Percentiles rank a stretch among this genome's conserved stretches.
These are phyloP conservation scores for Taiwanofungus camphoratus DNA, from an alignment of 1,284 basidiomycete species.

Conservation along the genomic window DNA sequence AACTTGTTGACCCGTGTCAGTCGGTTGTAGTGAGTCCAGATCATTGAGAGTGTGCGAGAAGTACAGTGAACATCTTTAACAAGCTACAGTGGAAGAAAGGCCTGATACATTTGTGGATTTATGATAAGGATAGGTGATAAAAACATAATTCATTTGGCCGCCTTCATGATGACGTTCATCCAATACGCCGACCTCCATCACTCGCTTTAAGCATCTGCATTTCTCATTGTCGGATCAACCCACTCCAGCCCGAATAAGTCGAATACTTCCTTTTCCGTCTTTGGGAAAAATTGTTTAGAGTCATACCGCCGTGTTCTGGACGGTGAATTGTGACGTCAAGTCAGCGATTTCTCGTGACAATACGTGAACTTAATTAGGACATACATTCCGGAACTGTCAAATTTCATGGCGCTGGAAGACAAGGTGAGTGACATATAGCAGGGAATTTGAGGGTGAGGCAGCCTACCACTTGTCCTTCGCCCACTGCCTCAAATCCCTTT, in stretches of 20 bases:
- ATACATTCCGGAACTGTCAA: constrained; percentile 75
- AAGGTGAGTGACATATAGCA: not conserved
- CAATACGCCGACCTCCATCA: too few relatives aligned
- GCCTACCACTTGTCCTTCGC: constrained; percentile 56
- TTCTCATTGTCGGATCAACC: constrained; percentile 63
- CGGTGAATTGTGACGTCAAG: not conserved
- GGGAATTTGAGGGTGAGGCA: not conserved
- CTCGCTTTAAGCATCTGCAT: constrained; percentile 58
- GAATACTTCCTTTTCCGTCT: constrained; percentile 66
- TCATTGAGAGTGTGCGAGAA: too few relatives aligned
- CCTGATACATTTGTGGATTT: too few relatives aligned
- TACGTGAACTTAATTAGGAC: constrained; percentile 20
- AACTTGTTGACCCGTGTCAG: too few relatives aligned
- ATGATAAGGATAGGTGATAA: too few relatives aligned
- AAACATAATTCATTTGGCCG: too few relatives aligned
- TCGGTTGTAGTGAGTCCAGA: too few relatives aligned
- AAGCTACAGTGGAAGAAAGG: too few relatives aligned
- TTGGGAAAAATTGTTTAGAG: constrained; percentile 50
- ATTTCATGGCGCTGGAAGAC: constrained; percentile 58
- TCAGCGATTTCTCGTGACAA: not conserved
- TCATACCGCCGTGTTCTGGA: constrained; percentile 57
- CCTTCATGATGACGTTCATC: too few relatives aligned
- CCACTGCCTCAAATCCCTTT: constrained; percentile 70
- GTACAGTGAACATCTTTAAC: too few relatives aligned
- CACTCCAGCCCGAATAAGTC: constrained; percentile 61